These are phyloP conservation scores for Wallacemonas sp. DNA, from an alignment of 208 protist species.

Conservation along the genomic window DNA sequence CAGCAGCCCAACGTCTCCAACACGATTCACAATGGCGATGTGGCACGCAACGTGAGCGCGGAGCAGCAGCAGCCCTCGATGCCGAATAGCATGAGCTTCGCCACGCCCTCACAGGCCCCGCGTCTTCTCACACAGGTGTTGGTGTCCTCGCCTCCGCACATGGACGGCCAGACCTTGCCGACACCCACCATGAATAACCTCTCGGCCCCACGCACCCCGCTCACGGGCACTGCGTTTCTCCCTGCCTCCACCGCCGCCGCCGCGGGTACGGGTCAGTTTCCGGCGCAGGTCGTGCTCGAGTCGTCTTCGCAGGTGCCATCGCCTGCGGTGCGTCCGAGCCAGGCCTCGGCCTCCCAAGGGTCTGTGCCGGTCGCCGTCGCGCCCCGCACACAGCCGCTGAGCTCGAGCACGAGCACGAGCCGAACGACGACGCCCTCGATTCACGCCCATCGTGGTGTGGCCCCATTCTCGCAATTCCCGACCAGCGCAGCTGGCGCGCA, in stretches of 20 bases:
- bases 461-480: neutral
- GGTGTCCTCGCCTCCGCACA: slow-evolving; percentile 33
- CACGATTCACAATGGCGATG: slow-evolving; percentile 1
- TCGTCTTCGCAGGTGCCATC: neutral
- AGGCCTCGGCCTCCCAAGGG: slow-evolving; percentile 11
- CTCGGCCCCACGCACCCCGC: slow-evolving; percentile 10
- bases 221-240: slow-evolving; percentile 18
- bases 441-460: neutral
- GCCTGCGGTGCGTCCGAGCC: neutral
- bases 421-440: slow-evolving; percentile 31
- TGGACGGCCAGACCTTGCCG: slow-evolving; percentile 22
- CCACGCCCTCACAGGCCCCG: slow-evolving; percentile 23
- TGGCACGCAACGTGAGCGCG: neutral
- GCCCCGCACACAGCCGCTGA: slow-evolving; percentile 33
- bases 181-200: slow-evolving; percentile 15
- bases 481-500: neutral
- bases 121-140: slow-evolving; percentile 28
- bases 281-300: neutral
- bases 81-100: slow-evolving; percentile 26
- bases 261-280: neutral
- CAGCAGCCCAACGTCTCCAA: neutral
- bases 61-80: slow-evolving; percentile 12
- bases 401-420: slow-evolving; percentile 25
- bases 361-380: slow-evolving; percentile 29
- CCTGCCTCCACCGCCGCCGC: slow-evolving; percentile 17